Conservation (phyloP, 2,329 filamentous ascomycete species). For the Fusarium sp. region DNA sequence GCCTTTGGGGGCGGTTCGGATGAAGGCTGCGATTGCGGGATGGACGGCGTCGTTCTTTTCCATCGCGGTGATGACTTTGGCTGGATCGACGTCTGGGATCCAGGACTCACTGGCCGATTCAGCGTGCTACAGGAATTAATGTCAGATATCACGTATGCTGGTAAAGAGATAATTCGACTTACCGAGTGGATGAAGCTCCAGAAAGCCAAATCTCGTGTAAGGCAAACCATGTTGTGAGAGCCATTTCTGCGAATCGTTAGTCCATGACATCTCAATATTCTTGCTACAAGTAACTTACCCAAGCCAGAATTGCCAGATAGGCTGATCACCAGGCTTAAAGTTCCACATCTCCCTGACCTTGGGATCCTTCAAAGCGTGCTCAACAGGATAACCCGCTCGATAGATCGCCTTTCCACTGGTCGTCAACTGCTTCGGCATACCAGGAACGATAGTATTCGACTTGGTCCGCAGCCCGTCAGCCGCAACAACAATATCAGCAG, state of each 20-base stretch:
- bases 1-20: slow-evolving; percentile 32
- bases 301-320: slow-evolving; percentile 36
- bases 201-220: slow-evolving; percentile 28
- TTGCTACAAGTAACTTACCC: neutral
- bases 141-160: too few species aligned
- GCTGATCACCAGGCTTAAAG: slow-evolving; percentile 22
- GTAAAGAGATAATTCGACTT: neutral
- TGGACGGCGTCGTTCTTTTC: slow-evolving; percentile 36
- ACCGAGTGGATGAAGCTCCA: slow-evolving; percentile 39
- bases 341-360: slow-evolving; percentile 35
- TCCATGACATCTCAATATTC: rapidly evolving
- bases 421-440: slow-evolving; percentile 18
- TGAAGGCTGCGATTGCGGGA: slow-evolving; percentile 26
- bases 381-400: slow-evolving; percentile 26
- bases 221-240: slow-evolving; percentile 30
- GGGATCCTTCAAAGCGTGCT: slow-evolving; percentile 29
- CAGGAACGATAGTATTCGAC: slow-evolving; percentile 27
- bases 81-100: slow-evolving; percentile 29
- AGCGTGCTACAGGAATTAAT: neutral
- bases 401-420: slow-evolving; percentile 35
- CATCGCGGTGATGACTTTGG: slow-evolving; percentile 29
- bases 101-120: slow-evolving; percentile 34
- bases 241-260: slow-evolving; percentile 18
- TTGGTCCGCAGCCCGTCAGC: slow-evolving; percentile 29
- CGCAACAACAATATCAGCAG: slow-evolving; percentile 28